Conservation (phyloP, 2,329 filamentous ascomycete genomes). For the Cercospora nicotianae region DNA sequence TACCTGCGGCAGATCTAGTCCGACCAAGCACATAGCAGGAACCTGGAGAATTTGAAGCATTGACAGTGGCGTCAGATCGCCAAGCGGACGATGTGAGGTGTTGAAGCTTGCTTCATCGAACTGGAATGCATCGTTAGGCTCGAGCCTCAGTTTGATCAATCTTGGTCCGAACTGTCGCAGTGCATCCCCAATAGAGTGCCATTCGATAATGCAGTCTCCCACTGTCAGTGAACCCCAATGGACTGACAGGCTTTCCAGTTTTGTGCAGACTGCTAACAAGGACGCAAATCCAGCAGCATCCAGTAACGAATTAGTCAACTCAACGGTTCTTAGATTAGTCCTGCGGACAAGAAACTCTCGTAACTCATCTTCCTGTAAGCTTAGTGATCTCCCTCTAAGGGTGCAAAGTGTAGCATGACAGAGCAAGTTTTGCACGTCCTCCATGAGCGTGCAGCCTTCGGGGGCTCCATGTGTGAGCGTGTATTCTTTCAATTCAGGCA, state of each 20-base stretch:
- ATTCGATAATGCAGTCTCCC: constrained; percentile 9
- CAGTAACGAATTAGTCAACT: constrained; percentile 7
- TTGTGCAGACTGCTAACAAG: neutral
- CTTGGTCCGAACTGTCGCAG: neutral
- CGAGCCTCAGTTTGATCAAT: constrained; percentile 3
- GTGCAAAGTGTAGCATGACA: neutral
- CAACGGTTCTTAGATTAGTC: neutral
- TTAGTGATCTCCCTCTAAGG: neutral
- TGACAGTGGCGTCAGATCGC: constrained; percentile 5
- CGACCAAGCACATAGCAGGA: constrained; percentile 2
- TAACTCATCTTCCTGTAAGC: constrained; percentile 1
- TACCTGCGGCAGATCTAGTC: neutral
- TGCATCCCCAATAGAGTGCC: constrained; percentile 9
- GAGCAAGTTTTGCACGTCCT: constrained; percentile 1
- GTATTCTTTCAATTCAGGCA: neutral
- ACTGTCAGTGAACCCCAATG: constrained; percentile 8
- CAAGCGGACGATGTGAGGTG: neutral
- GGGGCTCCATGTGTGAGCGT: neutral
- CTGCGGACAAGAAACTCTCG: neutral
- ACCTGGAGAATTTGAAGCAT: constrained; percentile 8
- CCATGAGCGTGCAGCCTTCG: neutral
- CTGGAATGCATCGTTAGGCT: constrained; percentile 7
- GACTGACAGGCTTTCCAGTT: neutral
- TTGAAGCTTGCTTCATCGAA: neutral
- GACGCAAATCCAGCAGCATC: constrained; percentile 7